Evolutionary conservation across 805 yeast species (phyloP).

Genomic region (Ogataea minuta): DNA sequence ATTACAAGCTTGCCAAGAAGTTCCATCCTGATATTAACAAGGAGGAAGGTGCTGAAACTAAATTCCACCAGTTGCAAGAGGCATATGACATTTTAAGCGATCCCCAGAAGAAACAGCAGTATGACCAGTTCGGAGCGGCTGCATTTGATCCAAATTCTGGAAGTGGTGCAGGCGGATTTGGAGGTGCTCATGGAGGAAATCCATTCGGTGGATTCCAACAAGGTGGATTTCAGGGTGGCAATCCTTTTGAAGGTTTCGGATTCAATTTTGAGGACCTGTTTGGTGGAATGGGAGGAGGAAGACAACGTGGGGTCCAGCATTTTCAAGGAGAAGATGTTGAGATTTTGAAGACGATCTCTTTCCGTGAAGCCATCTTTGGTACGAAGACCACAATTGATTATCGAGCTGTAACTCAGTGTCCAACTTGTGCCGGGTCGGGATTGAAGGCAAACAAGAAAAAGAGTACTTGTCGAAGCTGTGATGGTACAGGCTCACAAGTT

Average conservation of each 20-base stretch:
- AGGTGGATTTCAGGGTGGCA: no score
- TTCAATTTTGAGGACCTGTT: conserved; percentile 60
- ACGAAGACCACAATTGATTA: conserved; percentile 63
- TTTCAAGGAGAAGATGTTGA: conserved; percentile 89
- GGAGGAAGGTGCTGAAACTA: conserved; percentile 80
- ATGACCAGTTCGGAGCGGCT: conserved; percentile 86
- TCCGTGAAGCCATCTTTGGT: conserved; percentile 89
- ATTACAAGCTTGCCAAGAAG: conserved; percentile 88
- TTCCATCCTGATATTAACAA: conserved; percentile 97
- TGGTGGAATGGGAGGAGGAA: conserved; percentile 43
- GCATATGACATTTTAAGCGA: conserved; percentile 91
- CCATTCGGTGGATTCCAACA: conserved; percentile 1
- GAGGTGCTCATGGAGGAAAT: conserved; percentile 48
- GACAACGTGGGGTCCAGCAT: conserved; percentile 56
- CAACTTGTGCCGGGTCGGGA: conserved; percentile 82
- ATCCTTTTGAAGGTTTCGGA: conserved; percentile 29
- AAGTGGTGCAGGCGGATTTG: conserved; percentile 41
- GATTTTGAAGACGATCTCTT: conserved; percentile 65
- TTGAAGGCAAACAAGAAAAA: conserved; percentile 72
- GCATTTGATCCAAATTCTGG: conserved; percentile 68
- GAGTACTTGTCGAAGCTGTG: conserved; percentile 80
- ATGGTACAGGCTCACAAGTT: conserved; percentile 89
- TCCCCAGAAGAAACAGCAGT: conserved; percentile 80
- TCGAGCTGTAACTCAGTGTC: conserved; percentile 72
- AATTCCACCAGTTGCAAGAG: conserved; percentile 89